phyloP scores from a whole-genome alignment of 352 stramenopile species.

The Paralagenidium karlingii region DNA sequence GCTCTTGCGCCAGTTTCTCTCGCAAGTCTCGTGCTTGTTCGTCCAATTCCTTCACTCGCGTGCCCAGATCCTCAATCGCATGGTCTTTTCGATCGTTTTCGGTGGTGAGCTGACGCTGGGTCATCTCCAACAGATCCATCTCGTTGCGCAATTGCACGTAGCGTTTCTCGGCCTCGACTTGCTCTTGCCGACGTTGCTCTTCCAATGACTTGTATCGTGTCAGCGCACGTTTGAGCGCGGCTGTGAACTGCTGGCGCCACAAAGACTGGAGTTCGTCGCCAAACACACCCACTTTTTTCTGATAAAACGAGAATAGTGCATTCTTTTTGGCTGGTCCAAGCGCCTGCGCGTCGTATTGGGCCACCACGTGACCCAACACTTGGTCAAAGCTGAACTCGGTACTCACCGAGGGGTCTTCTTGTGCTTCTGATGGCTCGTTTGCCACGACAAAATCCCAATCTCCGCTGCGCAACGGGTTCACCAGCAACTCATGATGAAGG shows the following conservation, averaged over 20 bases:
- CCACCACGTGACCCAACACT: slow-evolving; percentile 32
- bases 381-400: neutral
- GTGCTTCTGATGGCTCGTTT: no score
- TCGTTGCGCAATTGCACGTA: no score
- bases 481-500: no score
- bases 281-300: slow-evolving; percentile 31
- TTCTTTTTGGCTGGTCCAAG: slow-evolving; percentile 56
- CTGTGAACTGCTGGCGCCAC: neutral
- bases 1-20: slow-evolving; percentile 20
- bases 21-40: slow-evolving; percentile 9
- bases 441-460: no score
- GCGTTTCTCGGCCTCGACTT: no score
- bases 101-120: no score
- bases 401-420: neutral
- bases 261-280: slow-evolving; percentile 26
- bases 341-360: slow-evolving; percentile 38
- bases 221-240: no score
- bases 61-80: no score
- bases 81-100: no score
- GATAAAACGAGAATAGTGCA: slow-evolving; percentile 52
- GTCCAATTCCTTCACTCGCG: neutral
- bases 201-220: no score
- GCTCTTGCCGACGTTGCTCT: no score
- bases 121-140: slow-evolving; percentile 19
- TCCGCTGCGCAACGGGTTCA: no score